Base-by-base conservation (phyloP, 1,284 basidiomycete species). In the Puccinia coronata region DNA sequence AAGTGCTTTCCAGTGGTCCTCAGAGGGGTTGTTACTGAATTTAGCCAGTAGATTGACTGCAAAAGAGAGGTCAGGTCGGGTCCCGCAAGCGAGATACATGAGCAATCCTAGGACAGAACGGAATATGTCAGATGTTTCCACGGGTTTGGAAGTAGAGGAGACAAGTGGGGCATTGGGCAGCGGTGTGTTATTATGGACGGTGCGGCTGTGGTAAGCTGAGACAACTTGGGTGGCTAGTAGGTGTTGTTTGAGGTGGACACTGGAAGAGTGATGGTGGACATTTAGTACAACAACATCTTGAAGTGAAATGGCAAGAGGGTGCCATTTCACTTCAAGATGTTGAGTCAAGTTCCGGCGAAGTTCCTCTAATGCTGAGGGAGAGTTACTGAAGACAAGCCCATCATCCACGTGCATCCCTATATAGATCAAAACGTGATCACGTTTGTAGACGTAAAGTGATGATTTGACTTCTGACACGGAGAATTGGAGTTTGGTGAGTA, bases 371-470 rank as follows among this genome's bases (percentile, higher is more conserved):
- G 61, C 51, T 25, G 39, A 34, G 2, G 1, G 20, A 20, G 5
- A 23, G 16, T 61, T 47, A 20, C 57, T 43, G 31, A 47, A n/a
- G 2, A 76, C 59, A 5, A 76, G 25, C 5, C 74, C 59, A 36
- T 76, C 74, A 28, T 76, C 74, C 2, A 67, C 63, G 23, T 67
- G 63, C 63, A 67, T 67, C 63, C 63, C 12, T 4, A 67, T 36
- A 31, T 34, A 28, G 34, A 67, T 67, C 9, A 12, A 67, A 9
- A 23, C 20, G 23, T 67, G 14, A 34, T 31, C 63, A 9, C 34
- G 12, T 31, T 31, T 67, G 28, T 67, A 67, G 34, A 67, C 34
- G 36, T 67, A 67, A 31, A 67, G 63, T 9, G 63, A 67, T 11
- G 63, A n/a, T 67, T 67, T 28, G 34, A 67, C 34, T 31, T 67